Conservation (phyloP, 163 green algal genomes). For the Chloromonas sp. region DNA sequence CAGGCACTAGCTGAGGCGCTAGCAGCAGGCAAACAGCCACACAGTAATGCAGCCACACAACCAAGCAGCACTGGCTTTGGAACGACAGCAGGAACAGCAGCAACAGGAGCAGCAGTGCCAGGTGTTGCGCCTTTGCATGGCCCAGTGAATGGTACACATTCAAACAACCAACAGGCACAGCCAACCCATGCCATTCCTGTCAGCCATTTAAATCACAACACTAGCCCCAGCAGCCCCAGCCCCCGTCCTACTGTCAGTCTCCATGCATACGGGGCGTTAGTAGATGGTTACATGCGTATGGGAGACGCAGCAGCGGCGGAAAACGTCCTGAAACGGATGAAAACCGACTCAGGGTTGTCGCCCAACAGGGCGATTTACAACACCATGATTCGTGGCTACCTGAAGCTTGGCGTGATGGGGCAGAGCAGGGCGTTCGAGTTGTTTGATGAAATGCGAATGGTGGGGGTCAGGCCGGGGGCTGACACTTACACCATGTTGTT, state of each 20-base stretch:
- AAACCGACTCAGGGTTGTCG: background rate
- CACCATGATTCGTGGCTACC: constrained; percentile 17
- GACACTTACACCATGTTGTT: constrained; percentile 6
- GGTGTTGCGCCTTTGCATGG: too few species aligned
- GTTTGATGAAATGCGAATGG: constrained; percentile 11
- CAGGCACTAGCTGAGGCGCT: constrained; percentile 11
- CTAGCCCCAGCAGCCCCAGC: background rate
- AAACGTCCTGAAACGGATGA: background rate
- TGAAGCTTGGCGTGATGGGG: constrained; percentile 12
- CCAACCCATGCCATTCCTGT: too few species aligned
- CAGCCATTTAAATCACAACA: background rate
- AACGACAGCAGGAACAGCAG: background rate
- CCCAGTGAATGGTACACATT: too few species aligned
- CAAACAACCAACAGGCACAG: too few species aligned
- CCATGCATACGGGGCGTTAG: constrained; percentile 10
- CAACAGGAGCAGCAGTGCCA: background rate
- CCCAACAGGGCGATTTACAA: constrained; percentile 17
- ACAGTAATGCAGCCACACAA: background rate
- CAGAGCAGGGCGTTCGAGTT: constrained; percentile 18
- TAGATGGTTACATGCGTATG: constrained; percentile 15
- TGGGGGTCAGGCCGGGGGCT: background rate
- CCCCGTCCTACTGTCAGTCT: background rate
- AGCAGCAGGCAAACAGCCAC: background rate
- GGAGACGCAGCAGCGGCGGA: background rate
- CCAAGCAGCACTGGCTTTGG: too few species aligned